Evolutionary conservation across 139 green algal species (phyloP).

Genomic region (Desmodesmus armatus): DNA sequence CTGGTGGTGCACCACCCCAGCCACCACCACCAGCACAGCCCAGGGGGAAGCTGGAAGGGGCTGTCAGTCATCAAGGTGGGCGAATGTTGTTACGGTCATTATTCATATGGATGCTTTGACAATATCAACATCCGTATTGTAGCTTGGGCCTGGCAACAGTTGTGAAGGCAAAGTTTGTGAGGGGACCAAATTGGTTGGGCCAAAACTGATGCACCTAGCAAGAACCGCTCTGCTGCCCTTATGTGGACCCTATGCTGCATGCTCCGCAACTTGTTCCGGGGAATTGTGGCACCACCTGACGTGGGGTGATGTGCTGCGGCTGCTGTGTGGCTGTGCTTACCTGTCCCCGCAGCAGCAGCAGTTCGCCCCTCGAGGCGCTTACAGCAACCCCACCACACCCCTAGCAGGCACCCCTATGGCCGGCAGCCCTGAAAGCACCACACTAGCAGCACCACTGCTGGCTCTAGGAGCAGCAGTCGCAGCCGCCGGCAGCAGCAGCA

Average conservation of each 20-base stretch:
- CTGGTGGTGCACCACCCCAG: conserved; percentile 31
- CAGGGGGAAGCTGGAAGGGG: background rate
- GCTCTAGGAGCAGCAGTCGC: background rate
- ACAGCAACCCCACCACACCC: conserved; percentile 7
- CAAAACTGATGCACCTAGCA: no score
- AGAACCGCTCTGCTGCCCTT: background rate
- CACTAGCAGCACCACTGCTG: background rate
- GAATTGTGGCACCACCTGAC: background rate
- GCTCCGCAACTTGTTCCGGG: background rate
- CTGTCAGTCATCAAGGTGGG: background rate
- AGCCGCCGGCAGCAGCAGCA: background rate
- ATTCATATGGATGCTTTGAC: background rate
- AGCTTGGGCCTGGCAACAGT: background rate
- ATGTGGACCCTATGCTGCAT: background rate
- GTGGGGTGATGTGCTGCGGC: background rate
- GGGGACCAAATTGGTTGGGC: no score
- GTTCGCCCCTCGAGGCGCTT: background rate
- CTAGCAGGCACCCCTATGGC: background rate
- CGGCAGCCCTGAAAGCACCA: background rate
- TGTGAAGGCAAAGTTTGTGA: background rate
- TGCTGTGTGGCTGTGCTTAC: background rate
- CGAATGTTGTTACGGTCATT: background rate
- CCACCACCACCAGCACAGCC: background rate
- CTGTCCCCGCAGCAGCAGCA: background rate
- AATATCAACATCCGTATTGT: background rate